Conservation (phyloP, 495 filamentous ascomycete genomes). For the Beverwykella pulmonaria region DNA sequence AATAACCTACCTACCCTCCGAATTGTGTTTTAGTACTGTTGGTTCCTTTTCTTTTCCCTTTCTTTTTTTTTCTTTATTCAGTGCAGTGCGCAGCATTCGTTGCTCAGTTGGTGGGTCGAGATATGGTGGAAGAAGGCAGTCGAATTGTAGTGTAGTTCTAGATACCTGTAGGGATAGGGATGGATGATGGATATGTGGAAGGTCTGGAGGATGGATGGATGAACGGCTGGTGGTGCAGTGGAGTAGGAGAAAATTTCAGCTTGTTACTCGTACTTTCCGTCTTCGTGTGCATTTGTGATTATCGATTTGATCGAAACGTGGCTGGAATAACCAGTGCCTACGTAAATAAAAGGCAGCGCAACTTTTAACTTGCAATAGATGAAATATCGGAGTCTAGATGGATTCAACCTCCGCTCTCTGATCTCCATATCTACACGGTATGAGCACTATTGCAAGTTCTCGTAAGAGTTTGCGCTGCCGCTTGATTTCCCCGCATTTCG, state of each 20-base stretch:
- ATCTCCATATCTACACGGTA: no score
- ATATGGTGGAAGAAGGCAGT: background rate
- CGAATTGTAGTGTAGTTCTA: constrained; percentile 13
- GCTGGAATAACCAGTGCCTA: no score
- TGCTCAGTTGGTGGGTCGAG: background rate
- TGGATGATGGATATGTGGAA: background rate
- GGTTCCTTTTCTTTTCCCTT: background rate
- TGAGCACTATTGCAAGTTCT: no score
- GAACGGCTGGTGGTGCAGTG: background rate
- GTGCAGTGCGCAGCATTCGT: background rate
- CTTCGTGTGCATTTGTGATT: background rate
- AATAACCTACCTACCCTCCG: background rate
- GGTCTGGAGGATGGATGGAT: background rate
- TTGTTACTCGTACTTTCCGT: background rate
- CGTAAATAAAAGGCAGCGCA: no score
- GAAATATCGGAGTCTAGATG: no score
- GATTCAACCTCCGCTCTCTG: no score
- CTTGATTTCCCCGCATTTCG: background rate
- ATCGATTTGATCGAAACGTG: no score
- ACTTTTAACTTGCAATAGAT: no score
- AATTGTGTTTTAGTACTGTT: background rate
- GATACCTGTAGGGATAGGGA: constrained; percentile 20
- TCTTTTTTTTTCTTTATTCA: background rate
- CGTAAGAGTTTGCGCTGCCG: no score
- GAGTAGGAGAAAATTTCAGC: background rate